These are phyloP conservation scores for Medicago lupulina DNA, from an alignment of 306 rosid species.

Conservation along the genomic window DNA sequence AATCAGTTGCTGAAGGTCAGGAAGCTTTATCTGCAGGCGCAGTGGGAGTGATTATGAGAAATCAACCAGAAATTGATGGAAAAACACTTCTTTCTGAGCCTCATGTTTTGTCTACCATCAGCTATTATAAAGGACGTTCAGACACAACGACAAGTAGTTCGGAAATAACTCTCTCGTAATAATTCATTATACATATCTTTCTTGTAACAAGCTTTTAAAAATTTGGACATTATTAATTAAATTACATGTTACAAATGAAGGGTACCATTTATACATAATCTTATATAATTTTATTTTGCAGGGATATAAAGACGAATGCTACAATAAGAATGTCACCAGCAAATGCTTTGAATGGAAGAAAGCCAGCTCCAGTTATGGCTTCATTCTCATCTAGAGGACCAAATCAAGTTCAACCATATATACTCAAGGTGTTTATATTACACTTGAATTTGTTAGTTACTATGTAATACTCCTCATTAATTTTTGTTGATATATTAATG, in stretches of 20 bases:
- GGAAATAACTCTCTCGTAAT: conserved; percentile 20
- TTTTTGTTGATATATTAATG: not conserved
- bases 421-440: conserved; percentile 38
- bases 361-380: conserved; percentile 49
- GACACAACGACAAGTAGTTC: not conserved
- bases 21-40: conserved; percentile 60
- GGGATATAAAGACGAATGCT: conserved; percentile 4
- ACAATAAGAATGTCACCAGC: conserved; percentile 39
- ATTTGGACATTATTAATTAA: not conserved
- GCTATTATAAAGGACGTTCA: accelerated
- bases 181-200: not conserved
- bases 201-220: not conserved
- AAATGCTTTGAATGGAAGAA: conserved; percentile 37
- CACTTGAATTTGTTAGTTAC: not conserved
- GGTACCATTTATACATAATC: not conserved
- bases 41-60: conserved; percentile 58
- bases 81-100: conserved; percentile 55
- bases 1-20: conserved; percentile 50
- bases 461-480: no score
- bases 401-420: conserved; percentile 43
- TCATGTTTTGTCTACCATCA: conserved; percentile 52
- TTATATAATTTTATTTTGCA: not conserved
- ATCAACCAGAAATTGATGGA: conserved; percentile 36
- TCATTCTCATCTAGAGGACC: conserved; percentile 50
- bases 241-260: not conserved